Conservation (phyloP, 2,329 filamentous ascomycete genomes). For the Coleophoma eucalyptorum region DNA sequence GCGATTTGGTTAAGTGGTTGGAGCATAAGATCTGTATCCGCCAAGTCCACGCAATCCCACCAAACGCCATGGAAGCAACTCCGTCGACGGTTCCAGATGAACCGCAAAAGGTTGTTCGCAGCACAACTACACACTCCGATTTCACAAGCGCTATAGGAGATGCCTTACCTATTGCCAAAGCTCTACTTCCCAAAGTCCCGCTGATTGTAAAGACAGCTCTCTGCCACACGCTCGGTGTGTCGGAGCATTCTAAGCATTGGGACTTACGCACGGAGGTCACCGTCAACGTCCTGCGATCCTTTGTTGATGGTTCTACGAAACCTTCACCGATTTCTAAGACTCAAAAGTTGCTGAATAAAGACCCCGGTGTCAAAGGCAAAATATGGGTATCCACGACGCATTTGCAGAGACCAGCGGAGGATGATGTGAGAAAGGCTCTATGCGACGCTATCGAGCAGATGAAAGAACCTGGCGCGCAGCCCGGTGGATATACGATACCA, state of each 20-base stretch:
- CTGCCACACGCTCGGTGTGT: constrained; percentile 62
- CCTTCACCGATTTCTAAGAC: constrained; percentile 46
- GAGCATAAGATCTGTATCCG: too few relatives aligned
- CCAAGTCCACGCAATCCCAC: too few relatives aligned
- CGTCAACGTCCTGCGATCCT: constrained; percentile 66
- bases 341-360: constrained; percentile 60
- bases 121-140: background rate
- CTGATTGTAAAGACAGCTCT: constrained; percentile 58
- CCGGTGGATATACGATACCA: constrained; percentile 40
- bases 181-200: constrained; percentile 50
- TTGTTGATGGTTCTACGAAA: constrained; percentile 38
- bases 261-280: constrained; percentile 73
- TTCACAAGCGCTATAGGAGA: background rate
- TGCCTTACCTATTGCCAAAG: constrained; percentile 16
- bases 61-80: background rate
- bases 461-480: constrained; percentile 28
- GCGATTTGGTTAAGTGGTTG: too few relatives aligned
- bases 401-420: constrained; percentile 52
- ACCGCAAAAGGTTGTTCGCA: background rate
- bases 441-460: constrained; percentile 54
- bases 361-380: constrained; percentile 68
- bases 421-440: constrained; percentile 54
- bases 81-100: background rate
- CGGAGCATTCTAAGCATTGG: constrained; percentile 70
- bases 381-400: constrained; percentile 78